Evolutionary conservation across 257 asterid species (phyloP).

Genomic region (Fraxinus pennsylvanica): DNA sequence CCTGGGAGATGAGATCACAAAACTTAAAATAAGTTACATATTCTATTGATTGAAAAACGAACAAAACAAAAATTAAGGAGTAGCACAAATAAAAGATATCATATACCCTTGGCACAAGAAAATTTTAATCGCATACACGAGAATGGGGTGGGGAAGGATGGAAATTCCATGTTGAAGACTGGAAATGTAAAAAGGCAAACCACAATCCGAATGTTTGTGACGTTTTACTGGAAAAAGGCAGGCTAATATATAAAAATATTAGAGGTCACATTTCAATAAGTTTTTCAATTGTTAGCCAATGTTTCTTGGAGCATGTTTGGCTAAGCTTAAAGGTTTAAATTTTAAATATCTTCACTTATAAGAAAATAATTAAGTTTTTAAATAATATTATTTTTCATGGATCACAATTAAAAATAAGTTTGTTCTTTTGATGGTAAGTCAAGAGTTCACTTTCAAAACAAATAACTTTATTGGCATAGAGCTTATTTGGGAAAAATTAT

Average conservation of each 20-base stretch:
- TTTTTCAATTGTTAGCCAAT: neutral
- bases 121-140: neutral
- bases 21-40: conserved; percentile 17
- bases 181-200: neutral
- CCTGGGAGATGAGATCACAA: conserved; percentile 46
- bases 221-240: neutral
- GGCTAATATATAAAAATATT: conserved; percentile 2
- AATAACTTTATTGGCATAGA: no score
- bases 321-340: neutral
- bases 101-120: conserved; percentile 3
- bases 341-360: neutral
- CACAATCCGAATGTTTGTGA: conserved; percentile 7
- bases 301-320: neutral
- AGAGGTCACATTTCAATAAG: neutral
- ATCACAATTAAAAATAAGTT: neutral
- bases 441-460: neutral
- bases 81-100: neutral
- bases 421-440: neutral
- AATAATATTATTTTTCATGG: neutral
- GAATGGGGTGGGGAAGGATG: conserved; percentile 1
- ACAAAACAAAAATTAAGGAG: conserved; percentile 18
- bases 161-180: neutral
- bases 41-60: conserved; percentile 12
- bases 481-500: no score
- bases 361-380: neutral